Base-by-base conservation (phyloP, 805 yeast species). In the Ogataea populi-albae region DNA sequence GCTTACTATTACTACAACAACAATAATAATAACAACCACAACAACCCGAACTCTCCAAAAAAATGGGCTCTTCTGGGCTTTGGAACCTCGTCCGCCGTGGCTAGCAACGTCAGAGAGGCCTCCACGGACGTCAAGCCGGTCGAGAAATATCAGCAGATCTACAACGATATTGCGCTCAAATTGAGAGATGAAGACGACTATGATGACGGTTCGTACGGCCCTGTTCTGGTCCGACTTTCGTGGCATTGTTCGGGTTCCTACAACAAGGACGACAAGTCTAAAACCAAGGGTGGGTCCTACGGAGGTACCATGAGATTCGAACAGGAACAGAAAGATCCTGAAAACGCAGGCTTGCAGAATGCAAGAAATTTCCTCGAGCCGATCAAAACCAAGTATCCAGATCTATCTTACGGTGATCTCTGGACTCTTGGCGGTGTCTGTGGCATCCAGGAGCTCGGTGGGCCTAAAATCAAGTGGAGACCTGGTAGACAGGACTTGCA, bases 391-490 rank as follows among this genome's bases (percentile, higher is more conserved):
- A 66, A 73, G 52, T 76, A 66, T 61, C 85, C 86, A 8, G 73
- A 76, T 65, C 62, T 81, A 37, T 66, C 79, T 10, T 71, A 77
- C 54, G 81, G 84, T 25, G 88, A 81, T 55, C 68, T 81, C 47
- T 79, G 83, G 79, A 81, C 87, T 7, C 61, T 81, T 22, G 84
- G 77, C n/a, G 87, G 86, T 23, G 81, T 73, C 31, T 70, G 65
- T 19, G 81, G 81, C 14, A 59, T 81, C 33, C 83, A 80, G 60
- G 79, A 69, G 41, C 59, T 77, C 67, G 77, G 72, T 26, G 87
- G 87, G 10, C 87, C 87, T 30, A 61, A 62, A 59, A 76, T 65
- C 58, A 67, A 50, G 50, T 77, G 71, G 87, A 75, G 69, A 59
- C 61, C 73, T 14, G 79, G 79, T 25, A 58, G 79, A 39, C 46